These are phyloP conservation scores for Blakeslea trispora DNA, from an alignment of 371 early-diverging fungal species.

Conservation along the genomic window DNA sequence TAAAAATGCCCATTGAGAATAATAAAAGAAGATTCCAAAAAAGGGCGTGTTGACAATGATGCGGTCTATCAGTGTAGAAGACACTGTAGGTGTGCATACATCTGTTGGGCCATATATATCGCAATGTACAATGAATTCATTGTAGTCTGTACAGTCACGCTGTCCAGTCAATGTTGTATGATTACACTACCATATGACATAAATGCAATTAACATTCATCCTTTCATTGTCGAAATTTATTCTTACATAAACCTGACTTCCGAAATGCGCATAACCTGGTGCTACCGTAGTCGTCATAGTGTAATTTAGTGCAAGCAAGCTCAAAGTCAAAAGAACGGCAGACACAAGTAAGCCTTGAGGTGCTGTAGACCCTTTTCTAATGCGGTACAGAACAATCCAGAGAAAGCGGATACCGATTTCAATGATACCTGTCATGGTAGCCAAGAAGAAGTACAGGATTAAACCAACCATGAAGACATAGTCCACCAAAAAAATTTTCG, in stretches of 20 bases:
- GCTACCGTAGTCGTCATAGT: slow-evolving; percentile 56
- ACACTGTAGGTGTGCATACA: slow-evolving; percentile 61
- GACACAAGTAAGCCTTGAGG: slow-evolving; percentile 62
- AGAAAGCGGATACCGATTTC: slow-evolving; percentile 65
- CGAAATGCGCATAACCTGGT: slow-evolving; percentile 63
- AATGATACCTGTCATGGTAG: slow-evolving; percentile 62
- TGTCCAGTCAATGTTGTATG: slow-evolving; percentile 31
- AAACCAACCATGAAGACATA: slow-evolving; percentile 63
- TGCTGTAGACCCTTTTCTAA: slow-evolving; percentile 55
- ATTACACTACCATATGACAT: slow-evolving; percentile 49
- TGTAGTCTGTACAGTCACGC: slow-evolving; percentile 50
- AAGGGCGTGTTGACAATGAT: slow-evolving; percentile 55
- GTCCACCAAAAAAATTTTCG: slow-evolving; percentile 63
- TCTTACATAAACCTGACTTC: slow-evolving; percentile 58
- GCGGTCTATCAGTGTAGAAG: slow-evolving; percentile 53
- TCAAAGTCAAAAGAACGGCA: slow-evolving; percentile 49
- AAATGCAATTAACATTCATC: background rate
- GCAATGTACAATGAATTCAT: slow-evolving; percentile 55
- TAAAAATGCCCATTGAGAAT: slow-evolving; percentile 58
- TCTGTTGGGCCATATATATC: slow-evolving; percentile 55
- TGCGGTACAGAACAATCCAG: slow-evolving; percentile 59
- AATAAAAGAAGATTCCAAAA: slow-evolving; percentile 59
- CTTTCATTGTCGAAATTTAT: background rate
- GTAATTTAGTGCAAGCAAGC: slow-evolving; percentile 55
- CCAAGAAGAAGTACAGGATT: slow-evolving; percentile 63